A percentile compares a stretch with the other conserved stretches of the same genome.
Conservation (phyloP, 139 green algal genomes). For the Coelastrella sp. region DNA sequence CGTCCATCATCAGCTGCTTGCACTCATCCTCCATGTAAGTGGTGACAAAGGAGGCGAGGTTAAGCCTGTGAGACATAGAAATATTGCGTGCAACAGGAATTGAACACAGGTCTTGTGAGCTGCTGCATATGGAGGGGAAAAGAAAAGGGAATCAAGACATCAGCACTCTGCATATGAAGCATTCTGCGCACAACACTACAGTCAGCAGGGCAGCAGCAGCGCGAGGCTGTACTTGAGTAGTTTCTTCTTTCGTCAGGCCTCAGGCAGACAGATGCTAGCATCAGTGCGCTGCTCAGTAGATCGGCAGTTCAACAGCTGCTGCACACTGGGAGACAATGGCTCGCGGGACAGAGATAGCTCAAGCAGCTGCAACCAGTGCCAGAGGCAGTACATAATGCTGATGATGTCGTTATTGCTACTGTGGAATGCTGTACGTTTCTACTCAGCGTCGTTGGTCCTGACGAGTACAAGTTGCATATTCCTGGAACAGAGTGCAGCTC, state of each 20-base stretch:
- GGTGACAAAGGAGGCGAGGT: constrained; percentile 66
- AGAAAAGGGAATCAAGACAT: background rate
- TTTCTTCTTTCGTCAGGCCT: background rate
- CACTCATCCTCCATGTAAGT: constrained; percentile 49
- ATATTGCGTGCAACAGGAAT: background rate
- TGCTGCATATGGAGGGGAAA: background rate
- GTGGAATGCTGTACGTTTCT: too few relatives aligned
- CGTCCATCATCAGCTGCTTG: constrained; percentile 4
- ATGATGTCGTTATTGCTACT: background rate
- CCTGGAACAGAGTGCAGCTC: background rate
- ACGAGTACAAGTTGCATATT: background rate
- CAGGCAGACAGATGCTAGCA: background rate
- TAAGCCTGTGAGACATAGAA: constrained; percentile 34
- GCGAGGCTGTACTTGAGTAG: background rate
- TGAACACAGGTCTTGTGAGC: background rate
- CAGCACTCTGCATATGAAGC: background rate
- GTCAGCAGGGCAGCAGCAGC: background rate
- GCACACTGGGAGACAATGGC: too few relatives aligned
- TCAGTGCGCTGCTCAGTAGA: too few relatives aligned
- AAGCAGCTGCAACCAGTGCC: background rate
- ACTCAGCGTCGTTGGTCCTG: background rate
- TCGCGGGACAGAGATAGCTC: too few relatives aligned
- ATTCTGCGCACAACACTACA: background rate
- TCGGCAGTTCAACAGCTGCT: too few relatives aligned
- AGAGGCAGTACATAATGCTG: background rate